Evolutionary conservation across 2,329 filamentous ascomycete genomes (phyloP).

Genomic region (Parastagonospora nodorum): DNA sequence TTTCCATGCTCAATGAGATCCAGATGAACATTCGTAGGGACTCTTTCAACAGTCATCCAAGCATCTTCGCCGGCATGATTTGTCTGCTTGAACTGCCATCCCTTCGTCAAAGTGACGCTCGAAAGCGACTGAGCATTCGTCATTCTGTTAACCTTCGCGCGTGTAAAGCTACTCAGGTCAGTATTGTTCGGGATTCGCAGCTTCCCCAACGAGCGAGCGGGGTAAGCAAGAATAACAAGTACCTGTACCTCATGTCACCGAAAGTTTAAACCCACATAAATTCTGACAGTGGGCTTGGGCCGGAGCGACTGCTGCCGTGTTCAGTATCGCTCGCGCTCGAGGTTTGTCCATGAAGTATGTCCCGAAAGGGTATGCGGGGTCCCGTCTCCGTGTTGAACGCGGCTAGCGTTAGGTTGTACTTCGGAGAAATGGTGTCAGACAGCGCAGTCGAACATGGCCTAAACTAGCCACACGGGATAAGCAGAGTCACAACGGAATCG

Average conservation of each 20-base stretch:
- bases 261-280: slow-evolving; percentile 29
- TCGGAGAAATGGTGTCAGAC: slow-evolving; percentile 26
- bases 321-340: slow-evolving; percentile 23
- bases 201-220: slow-evolving; percentile 10
- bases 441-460: slow-evolving; percentile 12
- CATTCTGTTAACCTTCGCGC: slow-evolving; percentile 23
- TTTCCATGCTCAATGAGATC: slow-evolving; percentile 54
- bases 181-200: slow-evolving; percentile 1
- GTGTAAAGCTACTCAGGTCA: not conserved
- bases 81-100: slow-evolving; percentile 55
- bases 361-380: slow-evolving; percentile 15
- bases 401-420: slow-evolving; percentile 21
- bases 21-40: slow-evolving; percentile 56
- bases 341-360: slow-evolving; percentile 25
- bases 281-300: slow-evolving; percentile 25
- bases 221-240: slow-evolving; percentile 10
- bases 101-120: slow-evolving; percentile 40
- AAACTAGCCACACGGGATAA: slow-evolving; percentile 13
- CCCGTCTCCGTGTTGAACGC: slow-evolving; percentile 26
- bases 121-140: slow-evolving; percentile 26
- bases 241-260: slow-evolving; percentile 10
- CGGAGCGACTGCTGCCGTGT: slow-evolving; percentile 34
- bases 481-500: slow-evolving; percentile 21
- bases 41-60: slow-evolving; percentile 52
- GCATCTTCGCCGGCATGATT: slow-evolving; percentile 44